Conservation (phyloP, 257 asterid species). For the Marsdenia floribunda region DNA sequence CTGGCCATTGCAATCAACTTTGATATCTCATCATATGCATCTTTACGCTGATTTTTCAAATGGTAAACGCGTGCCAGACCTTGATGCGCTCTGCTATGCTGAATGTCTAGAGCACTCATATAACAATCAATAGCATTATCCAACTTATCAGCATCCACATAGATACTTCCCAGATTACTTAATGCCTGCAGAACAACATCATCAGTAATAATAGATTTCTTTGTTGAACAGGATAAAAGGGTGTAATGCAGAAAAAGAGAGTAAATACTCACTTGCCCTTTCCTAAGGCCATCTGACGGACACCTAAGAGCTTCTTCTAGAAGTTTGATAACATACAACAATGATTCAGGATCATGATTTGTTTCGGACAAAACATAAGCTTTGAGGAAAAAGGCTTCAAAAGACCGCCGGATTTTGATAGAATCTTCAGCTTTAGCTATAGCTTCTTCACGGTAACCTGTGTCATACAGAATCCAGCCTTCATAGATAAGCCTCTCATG, state of each 20-base stretch:
- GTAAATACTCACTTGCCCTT: conserved; percentile 74
- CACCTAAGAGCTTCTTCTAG: conserved; percentile 97
- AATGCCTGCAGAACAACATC: conserved; percentile 58
- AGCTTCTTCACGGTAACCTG: conserved; percentile 83
- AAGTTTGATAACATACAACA: conserved; percentile 68
- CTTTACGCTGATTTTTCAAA: conserved; percentile 70
- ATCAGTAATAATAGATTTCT: conserved; percentile 5
- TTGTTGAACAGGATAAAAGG: neutral
- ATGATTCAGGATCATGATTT: conserved; percentile 61
- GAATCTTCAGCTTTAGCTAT: conserved; percentile 87
- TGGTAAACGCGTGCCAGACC: conserved; percentile 95
- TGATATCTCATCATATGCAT: conserved; percentile 96
- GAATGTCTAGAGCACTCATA: conserved; percentile 80
- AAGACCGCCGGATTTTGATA: conserved; percentile 74
- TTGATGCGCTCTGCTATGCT: conserved; percentile 94
- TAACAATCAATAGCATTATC: conserved; percentile 82
- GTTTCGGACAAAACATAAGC: conserved; percentile 83
- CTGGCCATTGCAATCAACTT: conserved; percentile 85
- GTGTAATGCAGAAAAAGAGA: neutral
- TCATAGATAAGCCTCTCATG: conserved; percentile 87
- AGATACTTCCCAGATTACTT: conserved; percentile 83
- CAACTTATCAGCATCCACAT: conserved; percentile 73
- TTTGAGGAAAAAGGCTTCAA: conserved; percentile 91
- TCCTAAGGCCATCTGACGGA: conserved; percentile 94
- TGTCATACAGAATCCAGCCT: conserved; percentile 92